A percentile compares a stretch with the other conserved stretches of the same genome.
phyloP scores from a whole-genome alignment of 108 stramenopile genomes.

The Nitzschia sp. region DNA sequence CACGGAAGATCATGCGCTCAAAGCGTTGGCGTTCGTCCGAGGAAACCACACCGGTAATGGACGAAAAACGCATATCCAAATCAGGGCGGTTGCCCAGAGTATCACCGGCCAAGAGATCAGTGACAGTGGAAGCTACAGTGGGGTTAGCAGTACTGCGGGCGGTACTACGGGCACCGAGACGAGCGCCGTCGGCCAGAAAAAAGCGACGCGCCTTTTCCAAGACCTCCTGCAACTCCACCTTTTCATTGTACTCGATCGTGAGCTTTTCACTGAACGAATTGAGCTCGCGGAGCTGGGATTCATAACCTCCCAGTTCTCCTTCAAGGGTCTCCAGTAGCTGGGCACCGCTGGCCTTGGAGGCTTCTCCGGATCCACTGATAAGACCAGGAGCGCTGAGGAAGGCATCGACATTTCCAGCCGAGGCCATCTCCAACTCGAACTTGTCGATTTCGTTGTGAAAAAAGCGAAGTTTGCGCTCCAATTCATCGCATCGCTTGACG shows the following conservation, averaged over 20 bases:
- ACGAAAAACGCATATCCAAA: slow-evolving; percentile 93
- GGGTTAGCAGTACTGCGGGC: slow-evolving; percentile 10
- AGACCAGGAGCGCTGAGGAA: slow-evolving; percentile 51
- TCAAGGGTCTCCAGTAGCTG: slow-evolving; percentile 89
- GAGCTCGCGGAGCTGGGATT: slow-evolving; percentile 92
- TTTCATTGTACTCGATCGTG: slow-evolving; percentile 97
- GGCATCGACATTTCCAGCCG: slow-evolving; percentile 70
- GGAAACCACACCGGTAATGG: slow-evolving; percentile 92
- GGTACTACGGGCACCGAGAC: slow-evolving; percentile 49
- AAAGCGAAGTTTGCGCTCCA: slow-evolving; percentile 97
- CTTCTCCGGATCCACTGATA: slow-evolving; percentile 30
- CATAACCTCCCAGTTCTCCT: slow-evolving; percentile 89
- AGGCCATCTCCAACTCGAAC: slow-evolving; percentile 79
- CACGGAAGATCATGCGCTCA: slow-evolving; percentile 97
- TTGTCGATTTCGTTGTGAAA: slow-evolving; percentile 88
- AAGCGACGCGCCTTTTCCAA: slow-evolving; percentile 92
- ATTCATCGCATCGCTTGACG: slow-evolving; percentile 97
- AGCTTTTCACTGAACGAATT: slow-evolving; percentile 94
- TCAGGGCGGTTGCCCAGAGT: slow-evolving; percentile 66
- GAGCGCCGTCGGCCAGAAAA: slow-evolving; percentile 87
- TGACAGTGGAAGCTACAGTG: slow-evolving; percentile 19
- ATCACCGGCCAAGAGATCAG: slow-evolving; percentile 57
- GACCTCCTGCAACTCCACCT: slow-evolving; percentile 95
- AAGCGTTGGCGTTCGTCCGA: slow-evolving; percentile 90
- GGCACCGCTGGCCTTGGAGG: slow-evolving; percentile 51